Percentiles rank a stretch among this genome's conserved stretches.
These are phyloP conservation scores for Acanthamoeba healyi DNA, from an alignment of 208 protist genomes.

Conservation along the genomic window DNA sequence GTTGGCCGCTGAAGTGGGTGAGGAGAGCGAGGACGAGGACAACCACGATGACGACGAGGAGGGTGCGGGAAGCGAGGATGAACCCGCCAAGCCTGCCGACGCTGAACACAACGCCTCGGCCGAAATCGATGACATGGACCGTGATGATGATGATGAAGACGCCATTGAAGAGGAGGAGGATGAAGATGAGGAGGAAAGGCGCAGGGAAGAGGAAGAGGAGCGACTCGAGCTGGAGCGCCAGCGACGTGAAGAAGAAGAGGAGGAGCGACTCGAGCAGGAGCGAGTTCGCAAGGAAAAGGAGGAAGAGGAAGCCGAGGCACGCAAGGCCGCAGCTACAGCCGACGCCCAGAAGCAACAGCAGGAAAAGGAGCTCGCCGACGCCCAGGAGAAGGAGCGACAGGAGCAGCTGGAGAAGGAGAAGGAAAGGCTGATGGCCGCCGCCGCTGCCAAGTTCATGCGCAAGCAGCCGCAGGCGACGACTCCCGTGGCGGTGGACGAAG, in stretches of 20 bases:
- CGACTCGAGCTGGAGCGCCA: conserved; percentile 1
- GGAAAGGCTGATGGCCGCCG: background rate
- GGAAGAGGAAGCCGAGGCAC: background rate
- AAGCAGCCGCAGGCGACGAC: background rate
- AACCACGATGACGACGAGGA: background rate
- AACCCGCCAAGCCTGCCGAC: background rate
- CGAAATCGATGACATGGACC: background rate
- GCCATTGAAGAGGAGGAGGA: background rate
- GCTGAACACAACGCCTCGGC: background rate
- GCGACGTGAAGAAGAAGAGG: conserved; percentile 59
- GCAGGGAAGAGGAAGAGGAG: conserved; percentile 53
- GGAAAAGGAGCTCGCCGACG: background rate
- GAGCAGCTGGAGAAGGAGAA: background rate
- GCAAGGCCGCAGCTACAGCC: background rate
- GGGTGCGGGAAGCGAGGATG: background rate
- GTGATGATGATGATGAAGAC: background rate
- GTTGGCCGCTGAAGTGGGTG: conserved; percentile 24
- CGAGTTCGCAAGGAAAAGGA: background rate
- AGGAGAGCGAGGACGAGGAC: conserved; percentile 22
- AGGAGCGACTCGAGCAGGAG: conserved; percentile 41
- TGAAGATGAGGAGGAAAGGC: background rate
- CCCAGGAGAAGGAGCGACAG: background rate
- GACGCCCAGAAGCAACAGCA: background rate
- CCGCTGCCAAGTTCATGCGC: background rate
- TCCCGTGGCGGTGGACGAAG: background rate